phyloP scores from a whole-genome alignment of 441 rosid species.

The Croton laevigatus region DNA sequence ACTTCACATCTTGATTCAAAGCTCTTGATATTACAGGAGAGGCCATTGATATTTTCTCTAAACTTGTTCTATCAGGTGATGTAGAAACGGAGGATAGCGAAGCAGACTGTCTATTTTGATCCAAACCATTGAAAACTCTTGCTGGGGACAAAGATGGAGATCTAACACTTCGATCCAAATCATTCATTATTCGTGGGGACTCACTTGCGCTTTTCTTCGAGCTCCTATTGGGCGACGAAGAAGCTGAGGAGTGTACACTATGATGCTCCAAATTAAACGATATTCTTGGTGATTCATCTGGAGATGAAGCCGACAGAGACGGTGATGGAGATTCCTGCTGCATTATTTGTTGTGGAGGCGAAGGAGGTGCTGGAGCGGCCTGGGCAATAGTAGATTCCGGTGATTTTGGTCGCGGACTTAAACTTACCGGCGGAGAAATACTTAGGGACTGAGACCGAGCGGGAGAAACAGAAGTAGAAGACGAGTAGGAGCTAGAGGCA shows the following conservation, averaged over 20 bases:
- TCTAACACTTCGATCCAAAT: constrained; percentile 19
- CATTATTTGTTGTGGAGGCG: constrained; percentile 11
- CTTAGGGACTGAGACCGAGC: constrained; percentile 68
- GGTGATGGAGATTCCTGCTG: constrained; percentile 24
- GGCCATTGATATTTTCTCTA: constrained; percentile 21
- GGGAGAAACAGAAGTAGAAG: constrained; percentile 72
- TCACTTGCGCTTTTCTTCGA: constrained; percentile 17
- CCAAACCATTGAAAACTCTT: constrained; percentile 8
- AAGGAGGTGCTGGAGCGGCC: constrained; percentile 18
- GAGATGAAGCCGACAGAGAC: constrained; percentile 19
- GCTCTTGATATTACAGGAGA: constrained; percentile 33
- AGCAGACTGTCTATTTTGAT: constrained; percentile 19
- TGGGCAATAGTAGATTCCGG: constrained; percentile 27
- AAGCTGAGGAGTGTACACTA: constrained; percentile 33
- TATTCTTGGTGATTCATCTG: constrained; percentile 32
- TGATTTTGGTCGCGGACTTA: constrained; percentile 52
- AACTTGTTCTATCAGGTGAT: constrained; percentile 28
- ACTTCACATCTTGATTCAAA: constrained; percentile 32
- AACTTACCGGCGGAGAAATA: constrained; percentile 79
- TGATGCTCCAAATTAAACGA: constrained; percentile 28
- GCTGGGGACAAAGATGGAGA: constrained; percentile 41
- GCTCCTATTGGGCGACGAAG: constrained; percentile 38
- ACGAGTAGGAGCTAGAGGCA: constrained; percentile 52
- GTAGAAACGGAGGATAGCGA: constrained; percentile 21
- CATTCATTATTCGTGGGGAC: constrained; percentile 22